Conservation (phyloP, 257 asterid genomes). For the Linderniella brevidens region DNA sequence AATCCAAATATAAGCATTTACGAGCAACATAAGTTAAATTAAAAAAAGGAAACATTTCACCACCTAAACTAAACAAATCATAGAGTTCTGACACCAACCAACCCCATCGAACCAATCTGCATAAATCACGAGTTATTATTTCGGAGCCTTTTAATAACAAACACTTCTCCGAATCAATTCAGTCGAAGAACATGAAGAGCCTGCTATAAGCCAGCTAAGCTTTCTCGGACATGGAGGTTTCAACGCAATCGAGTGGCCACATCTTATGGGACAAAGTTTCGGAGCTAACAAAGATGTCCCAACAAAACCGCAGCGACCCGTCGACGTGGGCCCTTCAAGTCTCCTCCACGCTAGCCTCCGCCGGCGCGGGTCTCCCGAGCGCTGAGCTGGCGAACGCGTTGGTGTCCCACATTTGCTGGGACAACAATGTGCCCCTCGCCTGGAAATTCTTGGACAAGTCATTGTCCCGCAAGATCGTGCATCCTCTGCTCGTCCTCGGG, state of each 20-base stretch:
- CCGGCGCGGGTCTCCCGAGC: slow-evolving; percentile 58
- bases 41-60: no score
- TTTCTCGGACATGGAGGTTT: slow-evolving; percentile 34
- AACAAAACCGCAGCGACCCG: slow-evolving; percentile 65
- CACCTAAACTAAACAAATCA: no score
- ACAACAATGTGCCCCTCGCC: slow-evolving; percentile 68
- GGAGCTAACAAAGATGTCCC: slow-evolving; percentile 60
- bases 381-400: slow-evolving; percentile 46
- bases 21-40: no score
- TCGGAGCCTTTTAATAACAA: no score
- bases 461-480: slow-evolving; percentile 54
- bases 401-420: slow-evolving; percentile 87
- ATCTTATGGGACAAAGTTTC: slow-evolving; percentile 46
- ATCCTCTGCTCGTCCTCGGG: slow-evolving; percentile 63
- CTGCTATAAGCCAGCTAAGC: no score
- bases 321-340: slow-evolving; percentile 63
- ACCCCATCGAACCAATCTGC: no score
- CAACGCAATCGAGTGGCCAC: slow-evolving; percentile 11
- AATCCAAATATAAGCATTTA: no score
- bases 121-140: no score
- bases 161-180: no score
- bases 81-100: no score
- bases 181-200: no score
- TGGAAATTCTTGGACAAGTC: slow-evolving; percentile 94
- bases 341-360: slow-evolving; percentile 51